Percentiles rank a stretch among this genome's conserved stretches.
Evolutionary conservation across 805 yeast genomes (phyloP).

Genomic region (Kodamaea laetipori): DNA sequence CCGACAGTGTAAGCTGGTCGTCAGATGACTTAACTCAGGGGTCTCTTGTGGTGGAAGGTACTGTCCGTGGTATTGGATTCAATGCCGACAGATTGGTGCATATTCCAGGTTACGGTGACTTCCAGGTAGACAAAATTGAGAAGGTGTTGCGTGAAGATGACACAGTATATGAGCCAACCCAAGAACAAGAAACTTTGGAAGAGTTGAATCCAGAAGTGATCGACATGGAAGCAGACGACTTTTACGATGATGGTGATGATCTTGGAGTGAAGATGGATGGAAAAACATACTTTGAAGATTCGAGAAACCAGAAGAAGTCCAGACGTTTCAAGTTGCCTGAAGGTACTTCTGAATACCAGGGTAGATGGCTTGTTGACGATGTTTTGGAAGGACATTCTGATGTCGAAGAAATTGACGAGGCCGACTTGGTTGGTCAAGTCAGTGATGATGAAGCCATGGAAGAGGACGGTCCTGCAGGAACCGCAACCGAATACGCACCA

Average conservation of each 20-base stretch:
- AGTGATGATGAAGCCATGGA: slow-evolving; percentile 32
- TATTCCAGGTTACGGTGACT: slow-evolving; percentile 89
- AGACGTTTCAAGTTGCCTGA: slow-evolving; percentile 53
- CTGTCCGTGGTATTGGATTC: slow-evolving; percentile 84
- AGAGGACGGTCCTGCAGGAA: slow-evolving; percentile 33
- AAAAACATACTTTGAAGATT: slow-evolving; percentile 47
- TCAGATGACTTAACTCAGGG: slow-evolving; percentile 31
- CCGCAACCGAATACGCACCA: slow-evolving; percentile 39
- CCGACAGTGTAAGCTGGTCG: slow-evolving; percentile 58
- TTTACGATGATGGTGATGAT: slow-evolving; percentile 23
- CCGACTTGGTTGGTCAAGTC: slow-evolving; percentile 28
- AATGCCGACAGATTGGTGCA: slow-evolving; percentile 77
- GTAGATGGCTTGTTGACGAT: slow-evolving; percentile 72
- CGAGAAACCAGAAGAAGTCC: slow-evolving; percentile 18
- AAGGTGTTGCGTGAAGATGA: slow-evolving; percentile 37
- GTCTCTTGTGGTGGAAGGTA: slow-evolving; percentile 69
- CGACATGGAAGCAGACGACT: slow-evolving; percentile 44
- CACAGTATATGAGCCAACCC: slow-evolving; percentile 30
- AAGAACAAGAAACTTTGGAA: slow-evolving; percentile 58
- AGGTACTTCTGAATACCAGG: slow-evolving; percentile 77
- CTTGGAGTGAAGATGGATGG: slow-evolving; percentile 61
- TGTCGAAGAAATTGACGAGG: slow-evolving; percentile 45
- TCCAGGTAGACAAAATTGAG: slow-evolving; percentile 70
- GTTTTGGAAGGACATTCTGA: slow-evolving; percentile 45
- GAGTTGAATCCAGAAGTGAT: slow-evolving; percentile 58